These are phyloP conservation scores for Hypsizygus marmoreus DNA, from an alignment of 768 basidiomycete species.

Conservation along the genomic window DNA sequence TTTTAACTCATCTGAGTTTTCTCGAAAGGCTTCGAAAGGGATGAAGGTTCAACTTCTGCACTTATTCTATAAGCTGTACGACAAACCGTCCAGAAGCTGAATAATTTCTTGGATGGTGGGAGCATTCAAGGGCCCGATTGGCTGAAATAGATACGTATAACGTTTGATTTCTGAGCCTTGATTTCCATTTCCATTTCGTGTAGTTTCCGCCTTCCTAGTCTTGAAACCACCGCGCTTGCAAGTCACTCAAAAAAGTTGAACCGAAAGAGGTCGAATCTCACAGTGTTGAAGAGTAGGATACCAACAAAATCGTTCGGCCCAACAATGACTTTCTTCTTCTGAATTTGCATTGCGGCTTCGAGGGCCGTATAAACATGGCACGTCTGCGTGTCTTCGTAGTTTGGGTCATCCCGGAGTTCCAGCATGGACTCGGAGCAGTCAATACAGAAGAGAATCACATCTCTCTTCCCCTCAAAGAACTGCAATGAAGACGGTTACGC, in stretches of 20 bases:
- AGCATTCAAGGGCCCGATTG: constrained; percentile 76
- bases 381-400: constrained; percentile 65
- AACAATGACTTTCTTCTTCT: constrained; percentile 87
- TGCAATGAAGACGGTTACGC: constrained; percentile 24
- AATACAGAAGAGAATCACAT: constrained; percentile 94
- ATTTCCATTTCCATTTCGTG: constrained; percentile 28
- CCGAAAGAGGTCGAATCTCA: constrained; percentile 38
- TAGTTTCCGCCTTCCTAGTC: constrained; percentile 40
- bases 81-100: constrained; percentile 73
- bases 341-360: constrained; percentile 81
- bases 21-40: constrained; percentile 56
- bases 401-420: constrained; percentile 61
- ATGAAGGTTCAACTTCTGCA: neutral
- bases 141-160: constrained; percentile 72
- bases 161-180: constrained; percentile 66
- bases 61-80: neutral
- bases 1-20: constrained; percentile 58
- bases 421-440: constrained; percentile 95
- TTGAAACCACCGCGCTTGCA: constrained; percentile 25
- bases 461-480: constrained; percentile 74
- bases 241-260: constrained; percentile 6
- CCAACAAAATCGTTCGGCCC: constrained; percentile 91
- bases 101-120: constrained; percentile 80
- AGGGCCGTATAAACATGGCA: constrained; percentile 81
- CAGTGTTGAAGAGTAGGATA: constrained; percentile 91